Base-by-base conservation (phyloP, 495 filamentous ascomycete genomes). In the Penicillium lagena region DNA sequence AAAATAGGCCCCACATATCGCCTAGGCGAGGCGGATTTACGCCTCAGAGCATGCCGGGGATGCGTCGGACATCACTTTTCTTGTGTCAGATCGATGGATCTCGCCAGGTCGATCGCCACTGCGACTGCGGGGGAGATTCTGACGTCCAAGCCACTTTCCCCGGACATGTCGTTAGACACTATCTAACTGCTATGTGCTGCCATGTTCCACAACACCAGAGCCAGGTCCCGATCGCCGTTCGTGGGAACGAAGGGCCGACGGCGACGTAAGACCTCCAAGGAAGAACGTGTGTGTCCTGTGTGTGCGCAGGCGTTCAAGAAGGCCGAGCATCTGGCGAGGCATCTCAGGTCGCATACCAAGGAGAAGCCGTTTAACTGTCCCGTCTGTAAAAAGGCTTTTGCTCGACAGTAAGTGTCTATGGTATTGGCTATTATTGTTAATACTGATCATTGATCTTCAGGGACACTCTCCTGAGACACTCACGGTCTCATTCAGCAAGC, bases 281-380 rank as follows among this genome's bases (percentile, higher is more conserved):
- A 53, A 39, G 49, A 60, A 39, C 47, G 57, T 7, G 12, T 55
- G n/a, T 60, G 58, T 37, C 37, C 54, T 3, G 46, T 51, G 31
- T 67, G 63, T 36, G 42, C 40, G 7, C 52, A 62, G 29, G 29
- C 45, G 1, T 66, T 64, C 34, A 52, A 56, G 7, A 63, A 68
- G 22, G 53, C 47, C 8, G 59, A 63, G 12, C 60, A 64, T 45
- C 49, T 67, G 9, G 58, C 53, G 3, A 44, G 61, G 5, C 64
- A 68, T 43, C 28, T 60, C 31, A 55, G 64, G 9, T 59, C 54
- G 0, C 64, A 68, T 37, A 66, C 62, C 1, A 59, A 56, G 32
- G 64, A 68, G 35, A 62, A 60, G 33, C 64, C 64, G 1, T 66
- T 64, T 22, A 39, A 30, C 7, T 68, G 64, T 35, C 17, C 43